Evolutionary conservation across 2,329 filamentous ascomycete species (phyloP), one percentile per base, ranked within the genome.

Genomic region (Monosporascus sp.): DNA sequence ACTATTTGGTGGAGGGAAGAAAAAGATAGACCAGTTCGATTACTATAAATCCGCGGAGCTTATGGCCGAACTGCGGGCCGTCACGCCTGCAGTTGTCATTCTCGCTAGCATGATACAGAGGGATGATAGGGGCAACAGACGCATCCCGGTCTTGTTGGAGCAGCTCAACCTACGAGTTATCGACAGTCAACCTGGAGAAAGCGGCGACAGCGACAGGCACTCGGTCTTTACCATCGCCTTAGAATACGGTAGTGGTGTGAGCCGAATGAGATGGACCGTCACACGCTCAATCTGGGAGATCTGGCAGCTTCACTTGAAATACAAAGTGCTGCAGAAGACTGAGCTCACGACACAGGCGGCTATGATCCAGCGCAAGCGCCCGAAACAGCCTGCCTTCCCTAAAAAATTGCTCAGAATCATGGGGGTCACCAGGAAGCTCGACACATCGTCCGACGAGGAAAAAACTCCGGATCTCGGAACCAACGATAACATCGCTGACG

Each of bases 101-200:
- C 76, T 99, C 50, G 94, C 94, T 7, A 97, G 92, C 66, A 97
- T 97, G 89, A 94, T 97, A 63, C 94, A 97, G 72, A 83, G 94
- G 53, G 94, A 99, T 63, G 94, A 99, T 70, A 90, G 97, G 63
- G 91, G 93, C 48, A 94, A 96, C 71, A 94, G 90, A 72, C 85
- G 92, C 54, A 96, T 99, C 53, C 94, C 94, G 0, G 91, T 99
- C 50, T 81, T 99, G 3, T 80, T 99, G 6, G 94, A 99, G 70
- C 94, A 99, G 73, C 79, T 99, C 54, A 96, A 96, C 69, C 80
- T 99, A 55, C 84, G 82, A 53, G 88, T 99, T 54, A 87, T 85
- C 8, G 90, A 97, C 63, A 96, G 90, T 63, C 76, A 78, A 11
- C 83, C 84, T 11, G 81, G 85, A 55, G 84, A 88, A 44, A 84